Evolutionary conservation across 805 yeast species (phyloP).

Genomic region (Saturnispora hagleri): DNA sequence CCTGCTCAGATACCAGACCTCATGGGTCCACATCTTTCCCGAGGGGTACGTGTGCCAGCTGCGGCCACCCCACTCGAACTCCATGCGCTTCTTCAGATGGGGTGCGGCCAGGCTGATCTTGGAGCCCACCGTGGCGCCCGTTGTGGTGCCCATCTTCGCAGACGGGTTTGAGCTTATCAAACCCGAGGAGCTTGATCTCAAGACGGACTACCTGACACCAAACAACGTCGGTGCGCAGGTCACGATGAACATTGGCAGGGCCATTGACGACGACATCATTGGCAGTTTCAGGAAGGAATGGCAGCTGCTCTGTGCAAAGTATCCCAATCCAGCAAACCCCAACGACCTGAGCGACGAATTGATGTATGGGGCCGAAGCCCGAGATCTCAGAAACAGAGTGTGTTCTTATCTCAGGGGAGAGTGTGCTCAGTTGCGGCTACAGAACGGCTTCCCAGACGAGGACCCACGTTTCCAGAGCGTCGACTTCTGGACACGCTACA

Average conservation of each 20-base stretch:
- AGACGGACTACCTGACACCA: constrained; percentile 36
- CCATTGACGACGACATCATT: constrained; percentile 52
- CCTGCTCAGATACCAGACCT: constrained; percentile 50
- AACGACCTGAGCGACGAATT: constrained; percentile 53
- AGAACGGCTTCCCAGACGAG: constrained; percentile 41
- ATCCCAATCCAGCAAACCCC: constrained; percentile 42
- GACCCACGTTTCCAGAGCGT: constrained; percentile 63
- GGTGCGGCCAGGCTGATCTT: constrained; percentile 79
- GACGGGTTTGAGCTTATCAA: constrained; percentile 81
- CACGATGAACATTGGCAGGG: constrained; percentile 61
- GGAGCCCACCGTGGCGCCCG: constrained; percentile 77
- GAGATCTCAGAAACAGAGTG: constrained; percentile 54
- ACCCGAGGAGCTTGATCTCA: constrained; percentile 62
- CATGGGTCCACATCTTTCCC: constrained; percentile 93
- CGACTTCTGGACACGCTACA: constrained; percentile 65
- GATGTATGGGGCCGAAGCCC: constrained; percentile 55
- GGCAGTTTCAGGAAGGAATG: constrained; percentile 59
- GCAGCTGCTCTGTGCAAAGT: constrained; percentile 50
- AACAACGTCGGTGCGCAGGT: constrained; percentile 58
- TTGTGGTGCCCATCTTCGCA: constrained; percentile 77
- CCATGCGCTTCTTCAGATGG: constrained; percentile 95
- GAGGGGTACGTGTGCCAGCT: constrained; percentile 90
- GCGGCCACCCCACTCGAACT: constrained; percentile 66
- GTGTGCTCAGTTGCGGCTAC: constrained; percentile 41
- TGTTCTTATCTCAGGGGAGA: constrained; percentile 61